phyloP scores from a whole-genome alignment of 1,284 basidiomycete species.

The Volvariella surrecta region DNA sequence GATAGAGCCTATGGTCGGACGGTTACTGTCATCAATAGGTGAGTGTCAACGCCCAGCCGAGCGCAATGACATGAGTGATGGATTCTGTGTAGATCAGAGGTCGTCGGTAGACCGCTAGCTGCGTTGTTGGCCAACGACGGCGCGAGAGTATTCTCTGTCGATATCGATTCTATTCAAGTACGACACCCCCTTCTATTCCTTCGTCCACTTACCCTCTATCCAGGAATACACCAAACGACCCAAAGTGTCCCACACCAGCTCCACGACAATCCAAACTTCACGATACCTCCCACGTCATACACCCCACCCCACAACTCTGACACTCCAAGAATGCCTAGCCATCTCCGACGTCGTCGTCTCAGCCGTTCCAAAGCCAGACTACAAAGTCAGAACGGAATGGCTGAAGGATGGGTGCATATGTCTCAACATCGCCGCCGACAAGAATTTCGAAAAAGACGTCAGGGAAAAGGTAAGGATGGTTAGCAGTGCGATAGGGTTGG shows the following conservation, averaged over 20 bases:
- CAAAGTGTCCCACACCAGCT: background rate
- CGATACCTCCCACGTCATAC: slow-evolving; percentile 81
- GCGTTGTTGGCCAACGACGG: slow-evolving; percentile 94
- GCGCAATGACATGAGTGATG: background rate
- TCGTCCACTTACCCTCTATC: background rate
- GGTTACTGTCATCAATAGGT: slow-evolving; percentile 92
- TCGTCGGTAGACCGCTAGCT: slow-evolving; percentile 91
- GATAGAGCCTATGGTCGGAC: slow-evolving; percentile 92
- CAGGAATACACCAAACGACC: slow-evolving; percentile 91
- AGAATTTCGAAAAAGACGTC: slow-evolving; percentile 94
- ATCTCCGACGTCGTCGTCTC: slow-evolving; percentile 88
- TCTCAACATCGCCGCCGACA: slow-evolving; percentile 90
- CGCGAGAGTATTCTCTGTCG: slow-evolving; percentile 89
- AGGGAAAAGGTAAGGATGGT: slow-evolving; percentile 67
- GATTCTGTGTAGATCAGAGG: slow-evolving; percentile 66
- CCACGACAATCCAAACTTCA: slow-evolving; percentile 17
- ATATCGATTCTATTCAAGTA: slow-evolving; percentile 88
- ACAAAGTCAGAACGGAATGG: slow-evolving; percentile 85
- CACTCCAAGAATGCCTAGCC: slow-evolving; percentile 71
- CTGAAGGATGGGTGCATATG: slow-evolving; percentile 92
- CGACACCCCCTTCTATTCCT: slow-evolving; percentile 8
- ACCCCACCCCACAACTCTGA: slow-evolving; percentile 57
- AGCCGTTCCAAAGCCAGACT: slow-evolving; percentile 80
- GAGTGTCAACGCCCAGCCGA: slow-evolving; percentile 11
- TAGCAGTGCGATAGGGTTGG: slow-evolving; percentile 3